These are phyloP conservation scores for Kappamyces sp. DNA, from an alignment of 192 early-diverging fungal species.

Conservation along the genomic window DNA sequence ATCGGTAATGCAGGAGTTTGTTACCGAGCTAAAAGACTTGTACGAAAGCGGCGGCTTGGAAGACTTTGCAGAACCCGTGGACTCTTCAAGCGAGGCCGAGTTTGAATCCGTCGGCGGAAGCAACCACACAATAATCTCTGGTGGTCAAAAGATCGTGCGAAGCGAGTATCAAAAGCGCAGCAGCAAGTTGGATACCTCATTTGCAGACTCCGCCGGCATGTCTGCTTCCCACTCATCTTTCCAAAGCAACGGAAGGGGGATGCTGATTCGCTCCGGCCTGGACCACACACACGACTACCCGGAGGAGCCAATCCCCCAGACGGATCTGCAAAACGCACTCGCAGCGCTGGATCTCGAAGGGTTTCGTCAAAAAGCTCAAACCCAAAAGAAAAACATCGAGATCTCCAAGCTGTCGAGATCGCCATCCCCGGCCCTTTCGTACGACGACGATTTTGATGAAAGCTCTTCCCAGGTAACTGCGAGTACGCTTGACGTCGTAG, in stretches of 20 bases:
- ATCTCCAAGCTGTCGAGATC: constrained; percentile 1
- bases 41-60: constrained; percentile 13
- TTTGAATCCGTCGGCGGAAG: neutral
- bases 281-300: too few relatives aligned
- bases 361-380: constrained; percentile 3
- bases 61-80: neutral
- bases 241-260: too few relatives aligned
- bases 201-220: too few relatives aligned
- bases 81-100: constrained; percentile 4
- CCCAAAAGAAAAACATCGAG: neutral
- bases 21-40: constrained; percentile 20
- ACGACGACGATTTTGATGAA: constrained; percentile 12
- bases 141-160: constrained; percentile 2
- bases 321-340: neutral
- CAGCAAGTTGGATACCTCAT: too few relatives aligned
- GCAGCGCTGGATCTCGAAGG: constrained; percentile 8
- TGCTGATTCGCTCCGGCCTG: too few relatives aligned
- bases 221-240: too few relatives aligned
- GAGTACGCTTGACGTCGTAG: neutral
- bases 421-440: neutral
- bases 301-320: neutral
- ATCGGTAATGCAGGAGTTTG: constrained; percentile 27
- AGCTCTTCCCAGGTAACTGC: neutral
- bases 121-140: neutral
- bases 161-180: neutral